These are phyloP conservation scores for Thielaviopsis euricoi DNA, from an alignment of 2,329 filamentous ascomycete genomes.

Conservation along the genomic window DNA sequence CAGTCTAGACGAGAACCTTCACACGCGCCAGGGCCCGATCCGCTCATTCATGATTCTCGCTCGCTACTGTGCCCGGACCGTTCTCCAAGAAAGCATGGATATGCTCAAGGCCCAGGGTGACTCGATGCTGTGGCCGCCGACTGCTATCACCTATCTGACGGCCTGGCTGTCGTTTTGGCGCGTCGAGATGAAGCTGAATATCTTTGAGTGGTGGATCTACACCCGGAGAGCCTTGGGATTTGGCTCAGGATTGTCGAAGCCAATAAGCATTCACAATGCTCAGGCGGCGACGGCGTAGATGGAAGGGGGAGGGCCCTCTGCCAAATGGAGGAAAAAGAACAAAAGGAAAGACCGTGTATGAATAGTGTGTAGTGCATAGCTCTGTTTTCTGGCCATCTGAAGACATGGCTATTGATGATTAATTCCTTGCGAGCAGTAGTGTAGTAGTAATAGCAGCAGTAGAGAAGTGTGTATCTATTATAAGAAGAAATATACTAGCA, in stretches of 20 bases:
- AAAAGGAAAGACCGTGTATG: too few species aligned
- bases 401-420: not conserved
- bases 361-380: too few species aligned
- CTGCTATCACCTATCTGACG: constrained; percentile 33
- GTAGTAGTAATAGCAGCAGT: not conserved
- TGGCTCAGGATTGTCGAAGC: constrained; percentile 8
- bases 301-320: too few species aligned
- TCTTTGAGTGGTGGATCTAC: constrained; percentile 45
- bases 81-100: constrained; percentile 48
- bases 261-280: constrained; percentile 5
- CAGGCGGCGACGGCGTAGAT: not conserved
- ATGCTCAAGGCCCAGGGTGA: constrained; percentile 31
- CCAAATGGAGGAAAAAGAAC: not conserved
- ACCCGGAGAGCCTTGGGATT: constrained; percentile 31
- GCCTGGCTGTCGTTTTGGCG: constrained; percentile 43
- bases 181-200: constrained; percentile 45
- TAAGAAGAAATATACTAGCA: too few species aligned
- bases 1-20: constrained; percentile 78
- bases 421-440: not conserved
- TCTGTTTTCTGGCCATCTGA: not conserved
- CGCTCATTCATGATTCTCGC: constrained; percentile 52
- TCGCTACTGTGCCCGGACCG: constrained; percentile 49
- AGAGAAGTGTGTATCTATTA: too few species aligned
- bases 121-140: constrained; percentile 41
- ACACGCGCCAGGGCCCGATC: constrained; percentile 52